phyloP scores from a whole-genome alignment of 2,329 filamentous ascomycete species.

The Penicillium sp. region DNA sequence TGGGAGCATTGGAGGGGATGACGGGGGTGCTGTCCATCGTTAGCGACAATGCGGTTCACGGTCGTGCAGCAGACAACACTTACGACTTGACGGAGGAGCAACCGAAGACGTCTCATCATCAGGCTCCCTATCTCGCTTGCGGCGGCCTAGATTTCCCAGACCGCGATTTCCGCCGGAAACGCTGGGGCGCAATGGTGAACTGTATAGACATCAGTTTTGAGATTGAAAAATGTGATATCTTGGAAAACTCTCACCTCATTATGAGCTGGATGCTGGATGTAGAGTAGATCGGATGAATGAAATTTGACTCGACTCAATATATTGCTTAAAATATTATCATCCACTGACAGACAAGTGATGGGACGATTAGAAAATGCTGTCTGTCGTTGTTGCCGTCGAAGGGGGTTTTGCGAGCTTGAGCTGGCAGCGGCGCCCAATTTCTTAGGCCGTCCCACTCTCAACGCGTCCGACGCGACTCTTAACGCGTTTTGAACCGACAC shows the following conservation, averaged over 20 bases:
- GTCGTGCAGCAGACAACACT: slow-evolving; percentile 28
- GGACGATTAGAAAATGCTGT: not conserved
- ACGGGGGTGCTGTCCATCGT: slow-evolving; percentile 43
- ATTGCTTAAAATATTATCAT: not conserved
- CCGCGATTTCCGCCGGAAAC: slow-evolving; percentile 82
- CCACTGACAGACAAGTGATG: not conserved
- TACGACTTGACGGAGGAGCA: slow-evolving; percentile 61
- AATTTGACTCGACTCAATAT: not conserved
- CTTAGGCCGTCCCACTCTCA: slow-evolving; percentile 1
- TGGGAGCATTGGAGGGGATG: slow-evolving; percentile 58
- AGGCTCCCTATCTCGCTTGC: slow-evolving; percentile 63
- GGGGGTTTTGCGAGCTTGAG: slow-evolving; percentile 2
- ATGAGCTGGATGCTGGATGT: not conserved
- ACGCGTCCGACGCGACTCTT: slow-evolving; percentile 19
- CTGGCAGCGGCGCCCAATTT: slow-evolving; percentile 8
- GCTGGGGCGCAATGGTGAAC: slow-evolving; percentile 77
- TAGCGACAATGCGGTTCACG: slow-evolving; percentile 12
- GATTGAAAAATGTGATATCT: not conserved
- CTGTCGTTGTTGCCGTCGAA: not conserved
- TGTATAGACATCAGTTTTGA: slow-evolving; percentile 33
- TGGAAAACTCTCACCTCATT: slow-evolving; percentile 12
- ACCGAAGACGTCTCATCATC: slow-evolving; percentile 60
- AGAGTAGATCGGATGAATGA: not conserved
- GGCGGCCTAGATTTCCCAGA: slow-evolving; percentile 47
- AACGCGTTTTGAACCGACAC: slow-evolving; percentile 21